Percentiles rank a stretch among this genome's conserved stretches.
Evolutionary conservation across 768 basidiomycete genomes (phyloP).

Genomic region (Suillus placidus): DNA sequence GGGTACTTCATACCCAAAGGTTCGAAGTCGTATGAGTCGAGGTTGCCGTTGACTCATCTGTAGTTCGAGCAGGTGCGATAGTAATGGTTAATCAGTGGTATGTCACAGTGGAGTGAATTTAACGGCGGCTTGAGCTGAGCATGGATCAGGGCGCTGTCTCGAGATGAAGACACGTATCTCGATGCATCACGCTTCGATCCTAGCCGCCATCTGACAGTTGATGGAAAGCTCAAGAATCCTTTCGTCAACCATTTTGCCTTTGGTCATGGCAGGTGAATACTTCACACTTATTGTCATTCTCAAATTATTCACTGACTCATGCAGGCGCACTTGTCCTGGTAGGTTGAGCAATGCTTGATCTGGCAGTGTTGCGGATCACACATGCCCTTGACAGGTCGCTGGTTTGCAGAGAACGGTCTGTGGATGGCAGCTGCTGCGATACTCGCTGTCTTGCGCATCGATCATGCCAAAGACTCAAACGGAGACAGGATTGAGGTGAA

Average conservation of each 20-base stretch:
- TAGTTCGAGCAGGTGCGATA: conserved; percentile 15
- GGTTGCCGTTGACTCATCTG: neutral
- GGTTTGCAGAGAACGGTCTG: too few relatives aligned
- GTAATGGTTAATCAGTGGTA: conserved; percentile 33
- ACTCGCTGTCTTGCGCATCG: too few relatives aligned
- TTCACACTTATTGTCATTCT: too few relatives aligned
- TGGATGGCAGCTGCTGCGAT: too few relatives aligned
- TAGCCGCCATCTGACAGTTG: neutral
- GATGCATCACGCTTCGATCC: conserved; percentile 4
- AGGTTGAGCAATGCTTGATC: too few relatives aligned
- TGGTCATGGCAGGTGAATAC: too few relatives aligned
- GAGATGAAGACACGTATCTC: neutral
- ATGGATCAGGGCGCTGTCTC: conserved; percentile 1
- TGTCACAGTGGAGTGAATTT: neutral
- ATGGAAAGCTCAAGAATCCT: conserved; percentile 1
- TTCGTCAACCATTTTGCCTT: neutral
- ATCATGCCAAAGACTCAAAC: too few relatives aligned
- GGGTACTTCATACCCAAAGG: conserved; percentile 35
- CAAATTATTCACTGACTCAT: too few relatives aligned
- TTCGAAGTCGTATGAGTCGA: conserved; percentile 26
- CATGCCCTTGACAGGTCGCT: too few relatives aligned
- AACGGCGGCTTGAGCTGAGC: neutral
- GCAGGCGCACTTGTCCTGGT: too few relatives aligned
- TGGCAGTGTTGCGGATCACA: too few relatives aligned
- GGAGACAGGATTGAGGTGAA: too few relatives aligned